Percentiles rank a stretch among this genome's conserved stretches.
These are phyloP conservation scores for Colletotrichum sp. DNA, from an alignment of 2,329 filamentous ascomycete species.

Conservation along the genomic window DNA sequence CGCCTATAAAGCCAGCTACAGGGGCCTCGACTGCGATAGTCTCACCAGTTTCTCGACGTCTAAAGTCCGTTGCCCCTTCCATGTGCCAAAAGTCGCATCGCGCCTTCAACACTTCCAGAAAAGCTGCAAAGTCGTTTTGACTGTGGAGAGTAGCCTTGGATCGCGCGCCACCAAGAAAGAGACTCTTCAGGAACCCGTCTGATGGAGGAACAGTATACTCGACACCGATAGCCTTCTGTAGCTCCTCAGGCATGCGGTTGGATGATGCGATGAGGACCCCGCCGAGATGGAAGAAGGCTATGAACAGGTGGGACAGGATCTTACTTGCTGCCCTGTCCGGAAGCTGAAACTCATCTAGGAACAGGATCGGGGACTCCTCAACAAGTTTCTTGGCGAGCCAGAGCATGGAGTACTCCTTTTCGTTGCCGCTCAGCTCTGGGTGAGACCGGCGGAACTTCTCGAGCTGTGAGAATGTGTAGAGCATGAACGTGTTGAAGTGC, in stretches of 20 bases:
- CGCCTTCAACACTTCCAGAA: constrained; percentile 77
- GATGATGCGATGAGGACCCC: constrained; percentile 82
- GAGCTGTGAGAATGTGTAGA: constrained; percentile 75
- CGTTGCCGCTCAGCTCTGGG: constrained; percentile 22
- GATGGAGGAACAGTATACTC: constrained; percentile 66
- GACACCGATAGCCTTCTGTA: constrained; percentile 76
- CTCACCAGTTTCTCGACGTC: constrained; percentile 57
- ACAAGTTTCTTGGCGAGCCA: constrained; percentile 79
- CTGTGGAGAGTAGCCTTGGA: constrained; percentile 55
- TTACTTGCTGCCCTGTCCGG: constrained; percentile 80
- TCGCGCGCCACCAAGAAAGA: constrained; percentile 32
- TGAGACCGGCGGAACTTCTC: constrained; percentile 64
- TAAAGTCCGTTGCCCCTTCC: constrained; percentile 76
- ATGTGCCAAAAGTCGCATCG: constrained; percentile 87
- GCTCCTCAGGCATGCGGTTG: constrained; percentile 83
- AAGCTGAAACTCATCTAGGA: constrained; percentile 84
- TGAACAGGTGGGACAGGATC: constrained; percentile 79
- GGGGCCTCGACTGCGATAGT: constrained; percentile 20
- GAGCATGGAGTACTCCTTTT: constrained; percentile 69
- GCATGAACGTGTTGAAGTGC: constrained; percentile 89
- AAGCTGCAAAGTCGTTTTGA: constrained; percentile 76
- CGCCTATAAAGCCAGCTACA: not conserved
- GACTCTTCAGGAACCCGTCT: constrained; percentile 55
- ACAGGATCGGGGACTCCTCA: constrained; percentile 76
- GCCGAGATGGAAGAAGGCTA: constrained; percentile 81